These are phyloP conservation scores for Arachis stenosperma DNA, from an alignment of 306 rosid species.

Conservation along the genomic window DNA sequence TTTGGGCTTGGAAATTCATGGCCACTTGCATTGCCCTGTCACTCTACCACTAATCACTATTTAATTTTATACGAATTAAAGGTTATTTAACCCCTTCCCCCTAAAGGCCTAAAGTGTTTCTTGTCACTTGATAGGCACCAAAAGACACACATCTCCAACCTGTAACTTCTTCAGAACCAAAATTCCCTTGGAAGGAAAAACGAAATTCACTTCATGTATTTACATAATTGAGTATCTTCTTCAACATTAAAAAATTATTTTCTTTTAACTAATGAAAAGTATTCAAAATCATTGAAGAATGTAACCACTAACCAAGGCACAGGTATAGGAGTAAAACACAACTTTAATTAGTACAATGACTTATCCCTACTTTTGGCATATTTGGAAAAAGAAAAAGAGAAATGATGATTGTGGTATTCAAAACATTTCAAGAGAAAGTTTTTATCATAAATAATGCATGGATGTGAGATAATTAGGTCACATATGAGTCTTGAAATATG, in stretches of 20 bases:
- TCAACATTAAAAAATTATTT: not conserved
- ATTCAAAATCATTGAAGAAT: not conserved
- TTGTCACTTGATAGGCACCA: not conserved
- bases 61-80: not conserved
- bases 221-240: no score
- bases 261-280: not conserved
- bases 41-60: no score
- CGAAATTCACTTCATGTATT: not conserved
- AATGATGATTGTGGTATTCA: no score
- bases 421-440: no score
- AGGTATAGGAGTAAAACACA: not conserved
- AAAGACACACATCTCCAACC: not conserved
- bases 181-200: not conserved
- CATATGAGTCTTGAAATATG: no score
- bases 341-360: not conserved
- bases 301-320: no score
- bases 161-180: not conserved
- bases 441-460: no score
- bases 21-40: not conserved
- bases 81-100: not conserved
- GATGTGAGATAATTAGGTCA: no score
- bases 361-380: slow-evolving; percentile 1
- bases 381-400: not conserved
- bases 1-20: not conserved
- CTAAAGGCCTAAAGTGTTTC: not conserved